phyloP scores from a whole-genome alignment of 169 alveolate genomes.

The Cryptosporidium parvum region DNA sequence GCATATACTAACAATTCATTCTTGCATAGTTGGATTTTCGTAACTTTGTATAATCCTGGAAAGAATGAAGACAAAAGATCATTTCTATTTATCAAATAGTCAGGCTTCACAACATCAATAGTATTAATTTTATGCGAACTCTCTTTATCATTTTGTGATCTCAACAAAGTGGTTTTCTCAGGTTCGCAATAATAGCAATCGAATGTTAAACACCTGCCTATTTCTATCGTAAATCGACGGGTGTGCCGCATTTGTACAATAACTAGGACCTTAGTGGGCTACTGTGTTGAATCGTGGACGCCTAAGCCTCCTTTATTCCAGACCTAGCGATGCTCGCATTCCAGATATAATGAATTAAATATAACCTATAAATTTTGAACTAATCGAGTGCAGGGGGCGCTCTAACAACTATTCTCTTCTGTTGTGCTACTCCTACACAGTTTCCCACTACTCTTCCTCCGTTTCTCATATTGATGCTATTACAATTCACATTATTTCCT shows the following conservation, averaged over 20 bases:
- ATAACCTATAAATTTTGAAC: constrained; percentile 50
- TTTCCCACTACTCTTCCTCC: constrained; percentile 81
- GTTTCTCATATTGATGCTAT: constrained; percentile 73
- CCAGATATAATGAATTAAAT: constrained; percentile 45
- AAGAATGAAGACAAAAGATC: constrained; percentile 16
- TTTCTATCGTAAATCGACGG: neutral
- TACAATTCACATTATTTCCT: constrained; percentile 73
- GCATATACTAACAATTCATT: constrained; percentile 13
- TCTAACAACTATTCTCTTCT: constrained; percentile 64
- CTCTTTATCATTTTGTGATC: constrained; percentile 42
- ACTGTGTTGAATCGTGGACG: too few relatives aligned
- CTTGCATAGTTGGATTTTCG: constrained; percentile 45
- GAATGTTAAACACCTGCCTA: constrained; percentile 44
- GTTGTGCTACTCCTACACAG: constrained; percentile 78
- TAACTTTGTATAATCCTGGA: constrained; percentile 13
- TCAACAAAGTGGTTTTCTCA: constrained; percentile 44
- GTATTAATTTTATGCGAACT: constrained; percentile 40
- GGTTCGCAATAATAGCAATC: constrained; percentile 51
- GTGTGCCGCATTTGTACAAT: constrained; percentile 56
- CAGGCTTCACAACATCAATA: neutral
- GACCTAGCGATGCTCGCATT: too few relatives aligned
- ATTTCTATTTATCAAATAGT: too few relatives aligned
- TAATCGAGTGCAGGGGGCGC: constrained; percentile 33
- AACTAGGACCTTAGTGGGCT: neutral
- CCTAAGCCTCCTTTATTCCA: too few relatives aligned